A percentile compares a stretch with the other conserved stretches of the same genome.
Evolutionary conservation across 179 eudicot genomes (phyloP).

Genomic region (Dionaea muscipula): DNA sequence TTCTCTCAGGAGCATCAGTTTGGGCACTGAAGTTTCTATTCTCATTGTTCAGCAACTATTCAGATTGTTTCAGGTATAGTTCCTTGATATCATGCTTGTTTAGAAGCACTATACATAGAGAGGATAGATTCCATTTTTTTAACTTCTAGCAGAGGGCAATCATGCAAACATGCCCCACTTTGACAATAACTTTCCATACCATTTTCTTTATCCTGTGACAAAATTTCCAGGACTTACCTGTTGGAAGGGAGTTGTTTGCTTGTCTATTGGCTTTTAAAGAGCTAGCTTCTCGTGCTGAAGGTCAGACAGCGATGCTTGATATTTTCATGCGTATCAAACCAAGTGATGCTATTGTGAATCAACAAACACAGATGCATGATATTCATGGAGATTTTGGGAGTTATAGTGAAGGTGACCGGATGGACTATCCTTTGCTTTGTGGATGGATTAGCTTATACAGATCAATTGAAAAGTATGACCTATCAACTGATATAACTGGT

Average conservation of each 20-base stretch:
- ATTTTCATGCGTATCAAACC: conserved; percentile 27
- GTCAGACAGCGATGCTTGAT: conserved; percentile 48
- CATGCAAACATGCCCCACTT: no score
- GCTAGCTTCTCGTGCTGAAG: conserved; percentile 44
- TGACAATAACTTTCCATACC: background rate
- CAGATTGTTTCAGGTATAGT: conserved; percentile 62
- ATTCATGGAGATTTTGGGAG: conserved; percentile 20
- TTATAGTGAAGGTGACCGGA: conserved; percentile 39
- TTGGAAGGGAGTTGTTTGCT: conserved; percentile 67
- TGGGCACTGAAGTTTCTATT: conserved; percentile 51
- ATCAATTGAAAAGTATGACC: conserved; percentile 48
- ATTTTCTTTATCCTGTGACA: background rate
- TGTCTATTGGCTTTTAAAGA: conserved; percentile 61
- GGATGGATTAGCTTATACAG: conserved; percentile 61
- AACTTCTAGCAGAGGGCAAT: no score
- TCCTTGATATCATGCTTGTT: conserved; percentile 1
- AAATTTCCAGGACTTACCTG: conserved; percentile 56
- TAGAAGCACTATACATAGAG: no score
- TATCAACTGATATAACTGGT: conserved; percentile 38
- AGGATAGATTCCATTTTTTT: no score
- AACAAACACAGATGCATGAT: conserved; percentile 29
- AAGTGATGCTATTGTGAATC: conserved; percentile 24
- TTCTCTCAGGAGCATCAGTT: conserved; percentile 25
- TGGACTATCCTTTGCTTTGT: conserved; percentile 47
- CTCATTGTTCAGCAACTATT: conserved; percentile 37